Evolutionary conservation across 2,329 filamentous ascomycete genomes (phyloP), one percentile per base, ranked within the genome.

Genomic region (Aureobasidium sp.): DNA sequence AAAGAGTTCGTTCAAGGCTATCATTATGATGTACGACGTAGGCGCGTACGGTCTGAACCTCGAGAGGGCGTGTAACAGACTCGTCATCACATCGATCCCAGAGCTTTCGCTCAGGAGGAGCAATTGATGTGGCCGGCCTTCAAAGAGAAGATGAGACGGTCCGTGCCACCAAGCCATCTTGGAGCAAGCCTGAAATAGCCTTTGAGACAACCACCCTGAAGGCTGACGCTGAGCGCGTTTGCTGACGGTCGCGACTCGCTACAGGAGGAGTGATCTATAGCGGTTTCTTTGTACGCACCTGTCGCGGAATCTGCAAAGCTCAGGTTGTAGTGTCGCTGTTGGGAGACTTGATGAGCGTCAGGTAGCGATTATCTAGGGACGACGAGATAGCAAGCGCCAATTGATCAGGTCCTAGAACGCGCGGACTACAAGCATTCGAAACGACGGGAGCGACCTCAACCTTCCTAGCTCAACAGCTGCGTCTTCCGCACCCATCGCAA

Each of bases 91-190:
- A n/a, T n/a, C n/a, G n/a, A n/a, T n/a, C n/a, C n/a, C n/a, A n/a
- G n/a, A n/a, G n/a, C n/a, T n/a, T n/a, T n/a, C n/a, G n/a, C n/a
- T n/a, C n/a, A n/a, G 44, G 30, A 48, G 44, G 30, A 48, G 32
- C 44, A 14, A n/a, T 35, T n/a, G 32, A 32, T 22, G 29, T 10
- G 30, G 25, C 30, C 30, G 21, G 25, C 44, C 44, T 48, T 27
- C 21, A 37, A 48, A 12, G 27, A 29, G 44, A 34, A 48, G 44
- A 48, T 48, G 44, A 48, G 44, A 48, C 37, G 44, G 44, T 11
- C 44, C 44, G 44, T 48, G 44, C 44, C n/a, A 19, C 27, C 11
- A n/a, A 48, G 21, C 44, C 44, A 48, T n/a, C n/a, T 19, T 24
- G 7, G 5, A 48, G 32, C 29, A 24, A 22, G n/a, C 30, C 44